Conservation (phyloP, 106 monocot species). For the Xerophyta viscosa region DNA sequence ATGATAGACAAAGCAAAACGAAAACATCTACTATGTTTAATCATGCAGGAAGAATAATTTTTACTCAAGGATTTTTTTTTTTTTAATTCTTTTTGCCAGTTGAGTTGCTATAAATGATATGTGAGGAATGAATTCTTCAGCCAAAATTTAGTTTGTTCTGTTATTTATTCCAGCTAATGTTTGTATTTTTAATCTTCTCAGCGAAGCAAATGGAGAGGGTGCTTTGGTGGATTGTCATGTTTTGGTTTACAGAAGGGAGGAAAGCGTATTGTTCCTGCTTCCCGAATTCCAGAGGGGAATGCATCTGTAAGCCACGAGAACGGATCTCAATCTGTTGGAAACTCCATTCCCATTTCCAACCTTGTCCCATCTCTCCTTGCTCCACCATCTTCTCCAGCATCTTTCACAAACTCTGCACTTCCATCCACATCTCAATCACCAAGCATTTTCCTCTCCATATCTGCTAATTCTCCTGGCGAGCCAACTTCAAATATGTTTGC, state of each 20-base stretch:
- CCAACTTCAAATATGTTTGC: constrained; percentile 82
- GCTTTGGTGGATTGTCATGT: constrained; percentile 76
- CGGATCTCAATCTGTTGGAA: constrained; percentile 31
- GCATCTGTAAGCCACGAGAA: constrained; percentile 39
- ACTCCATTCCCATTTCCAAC: constrained; percentile 45
- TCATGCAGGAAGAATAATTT: too few relatives aligned
- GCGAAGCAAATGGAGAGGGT: constrained; percentile 72
- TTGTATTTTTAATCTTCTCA: constrained; percentile 19
- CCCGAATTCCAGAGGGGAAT: constrained; percentile 73
- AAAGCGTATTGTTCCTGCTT: constrained; percentile 85
- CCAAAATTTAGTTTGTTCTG: not conserved
- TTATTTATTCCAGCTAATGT: not conserved
- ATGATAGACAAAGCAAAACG: too few relatives aligned
- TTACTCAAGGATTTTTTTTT: not conserved
- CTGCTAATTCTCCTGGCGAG: constrained; percentile 68
- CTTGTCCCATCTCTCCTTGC: constrained; percentile 82
- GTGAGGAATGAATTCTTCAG: not conserved
- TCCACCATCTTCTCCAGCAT: constrained; percentile 95
- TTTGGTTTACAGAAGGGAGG: constrained; percentile 83
- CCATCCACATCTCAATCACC: constrained; percentile 95
- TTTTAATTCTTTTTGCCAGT: not conserved
- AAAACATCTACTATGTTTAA: too few relatives aligned
- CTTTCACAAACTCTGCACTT: constrained; percentile 87
- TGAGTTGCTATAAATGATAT: not conserved
- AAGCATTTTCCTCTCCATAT: constrained; percentile 71